Evolutionary conservation across 305 asterid genomes (phyloP).

Genomic region (Vinca major): DNA sequence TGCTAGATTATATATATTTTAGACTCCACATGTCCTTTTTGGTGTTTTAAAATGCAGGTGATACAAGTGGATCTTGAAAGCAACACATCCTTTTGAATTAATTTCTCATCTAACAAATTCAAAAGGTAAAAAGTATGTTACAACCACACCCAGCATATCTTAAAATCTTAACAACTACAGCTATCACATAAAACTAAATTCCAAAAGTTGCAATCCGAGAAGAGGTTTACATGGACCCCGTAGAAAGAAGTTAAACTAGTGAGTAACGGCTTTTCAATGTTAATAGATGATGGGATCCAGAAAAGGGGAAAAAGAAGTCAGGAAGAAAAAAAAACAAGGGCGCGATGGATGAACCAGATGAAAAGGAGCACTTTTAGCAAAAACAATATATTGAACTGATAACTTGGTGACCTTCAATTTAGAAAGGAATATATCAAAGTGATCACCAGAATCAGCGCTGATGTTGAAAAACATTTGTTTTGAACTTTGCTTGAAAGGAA

Average conservation of each 20-base stretch:
- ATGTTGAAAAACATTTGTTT: no score
- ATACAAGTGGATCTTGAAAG: background rate
- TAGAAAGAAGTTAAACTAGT: background rate
- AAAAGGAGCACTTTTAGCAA: no score
- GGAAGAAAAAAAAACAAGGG: no score
- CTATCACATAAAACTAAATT: background rate
- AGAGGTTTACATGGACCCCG: background rate
- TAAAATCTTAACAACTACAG: background rate
- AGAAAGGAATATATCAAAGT: no score
- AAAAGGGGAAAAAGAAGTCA: no score
- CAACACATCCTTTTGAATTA: background rate
- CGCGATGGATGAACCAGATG: no score
- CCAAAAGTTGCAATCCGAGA: background rate
- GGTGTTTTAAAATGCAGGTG: background rate
- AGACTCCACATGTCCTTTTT: background rate
- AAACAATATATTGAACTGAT: no score
- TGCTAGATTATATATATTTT: background rate
- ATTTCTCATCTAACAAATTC: background rate
- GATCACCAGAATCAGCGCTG: no score
- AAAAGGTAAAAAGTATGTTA: background rate
- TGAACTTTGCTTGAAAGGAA: no score
- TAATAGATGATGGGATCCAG: background rate
- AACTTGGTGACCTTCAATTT: no score
- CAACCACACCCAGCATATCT: background rate
- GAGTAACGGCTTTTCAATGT: background rate